phyloP scores from a whole-genome alignment of 345 rosid species.

The Brassica carinata region DNA sequence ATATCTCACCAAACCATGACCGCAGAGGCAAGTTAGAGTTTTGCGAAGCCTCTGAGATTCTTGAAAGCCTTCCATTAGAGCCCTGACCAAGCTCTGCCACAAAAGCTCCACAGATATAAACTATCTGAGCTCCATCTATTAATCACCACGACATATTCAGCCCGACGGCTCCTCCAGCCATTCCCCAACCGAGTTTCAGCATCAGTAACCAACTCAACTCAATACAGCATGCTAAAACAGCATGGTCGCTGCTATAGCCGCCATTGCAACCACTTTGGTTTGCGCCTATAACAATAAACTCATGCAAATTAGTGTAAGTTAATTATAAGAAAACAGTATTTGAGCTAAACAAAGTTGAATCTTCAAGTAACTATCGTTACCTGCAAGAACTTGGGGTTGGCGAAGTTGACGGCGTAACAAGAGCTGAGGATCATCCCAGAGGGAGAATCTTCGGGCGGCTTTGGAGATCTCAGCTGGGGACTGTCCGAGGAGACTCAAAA shows the following conservation, averaged over 20 bases:
- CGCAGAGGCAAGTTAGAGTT: conserved; percentile 68
- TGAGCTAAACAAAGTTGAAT: background rate
- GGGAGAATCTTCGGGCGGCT: conserved; percentile 56
- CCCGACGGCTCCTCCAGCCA: conserved; percentile 65
- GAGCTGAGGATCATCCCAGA: conserved; percentile 76
- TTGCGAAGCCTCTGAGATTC: conserved; percentile 61
- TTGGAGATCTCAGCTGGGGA: conserved; percentile 48
- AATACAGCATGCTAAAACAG: conserved; percentile 52
- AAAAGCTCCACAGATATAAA: conserved; percentile 58
- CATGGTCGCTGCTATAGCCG: conserved; percentile 52
- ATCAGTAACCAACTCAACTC: conserved; percentile 77
- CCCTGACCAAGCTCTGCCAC: conserved; percentile 73
- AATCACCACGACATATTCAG: conserved; percentile 68
- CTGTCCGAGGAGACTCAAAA: conserved; percentile 62
- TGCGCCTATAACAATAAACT: conserved; percentile 49
- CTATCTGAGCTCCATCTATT: conserved; percentile 48
- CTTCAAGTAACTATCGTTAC: background rate
- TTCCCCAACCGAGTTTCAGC: conserved; percentile 61
- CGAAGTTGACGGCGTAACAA: conserved; percentile 74
- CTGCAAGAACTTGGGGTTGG: conserved; percentile 75
- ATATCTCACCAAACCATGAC: conserved; percentile 67
- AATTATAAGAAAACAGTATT: background rate
- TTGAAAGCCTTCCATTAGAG: conserved; percentile 70
- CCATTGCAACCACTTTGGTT: conserved; percentile 77
- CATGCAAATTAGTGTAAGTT: background rate